Base-by-base conservation (phyloP, 345 rosid genomes). In the Euclidium syriacum region DNA sequence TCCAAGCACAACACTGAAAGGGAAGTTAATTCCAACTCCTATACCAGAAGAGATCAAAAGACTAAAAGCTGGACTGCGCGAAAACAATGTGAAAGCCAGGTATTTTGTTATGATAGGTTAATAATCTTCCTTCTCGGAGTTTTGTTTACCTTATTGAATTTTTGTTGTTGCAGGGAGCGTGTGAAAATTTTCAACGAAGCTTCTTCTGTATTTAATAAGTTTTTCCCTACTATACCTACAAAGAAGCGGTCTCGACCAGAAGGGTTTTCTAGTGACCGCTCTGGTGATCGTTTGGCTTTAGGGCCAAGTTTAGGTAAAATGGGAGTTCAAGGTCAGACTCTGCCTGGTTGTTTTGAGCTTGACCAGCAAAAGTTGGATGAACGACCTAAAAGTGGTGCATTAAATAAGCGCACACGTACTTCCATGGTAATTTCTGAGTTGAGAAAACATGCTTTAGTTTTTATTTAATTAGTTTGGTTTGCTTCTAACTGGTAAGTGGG, bases 331-430 rank as follows among this genome's bases (percentile, higher is more conserved):
- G 86, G 76, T 81, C 95, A 77, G 44, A 48, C 77, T 59, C 72
- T 67, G 30, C 57, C 81, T 34, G 72, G 83, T 58, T 65, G 79
- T 73, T 81, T 79, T 79, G 97, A 90, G 65, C 74, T 73, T 76
- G 97, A 90, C 69, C 90, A 72, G 64, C 90, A 74, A 42, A 90
- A 79, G 78, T 62, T 83, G 11, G 95, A 90, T 57, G 91, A 86
- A 77, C 82, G 89, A 58, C 79, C 80, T 17, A 90, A 84, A 74
- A 78, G 64, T 76, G 64, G 68, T 67, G 83, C 82, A 62, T 79
- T 94, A 64, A 91, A 77, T 77, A 91, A 91, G 74, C 88, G 97
- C 52, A 82, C 96, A 40, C 96, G 99, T 65, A 94, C 96, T 55
- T 87, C 96, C 63, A 52, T 94, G 87, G 85, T 78, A 82, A 95